phyloP scores from a whole-genome alignment of 805 yeast species.

The Teunomyces funiuensis region DNA sequence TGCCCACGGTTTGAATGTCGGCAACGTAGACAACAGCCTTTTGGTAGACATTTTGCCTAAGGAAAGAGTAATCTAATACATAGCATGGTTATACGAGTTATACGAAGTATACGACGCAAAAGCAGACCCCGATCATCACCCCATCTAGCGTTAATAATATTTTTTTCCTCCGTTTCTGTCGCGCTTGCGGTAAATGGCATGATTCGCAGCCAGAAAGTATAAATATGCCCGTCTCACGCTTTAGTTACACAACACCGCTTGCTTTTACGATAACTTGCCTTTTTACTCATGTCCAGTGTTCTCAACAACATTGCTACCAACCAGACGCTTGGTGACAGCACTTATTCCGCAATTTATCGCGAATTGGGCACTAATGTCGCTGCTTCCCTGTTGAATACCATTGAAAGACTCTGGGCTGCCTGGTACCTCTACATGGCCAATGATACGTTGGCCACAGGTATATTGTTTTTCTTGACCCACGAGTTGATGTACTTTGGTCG shows the following conservation, averaged over 20 bases:
- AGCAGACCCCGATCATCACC: constrained; percentile 5
- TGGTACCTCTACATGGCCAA: constrained; percentile 55
- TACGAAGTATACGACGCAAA: constrained; percentile 5
- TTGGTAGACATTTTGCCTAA: constrained; percentile 64
- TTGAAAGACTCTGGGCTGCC: constrained; percentile 55
- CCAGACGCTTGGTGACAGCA: background rate
- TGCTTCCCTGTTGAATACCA: constrained; percentile 24
- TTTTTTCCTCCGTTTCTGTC: background rate
- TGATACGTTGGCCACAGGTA: constrained; percentile 58
- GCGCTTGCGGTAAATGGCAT: constrained; percentile 3
- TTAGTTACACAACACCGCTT: background rate
- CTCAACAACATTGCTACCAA: constrained; percentile 3
- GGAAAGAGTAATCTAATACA: constrained; percentile 53
- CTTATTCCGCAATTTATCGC: background rate
- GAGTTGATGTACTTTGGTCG: constrained; percentile 60
- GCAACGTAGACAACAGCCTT: constrained; percentile 47
- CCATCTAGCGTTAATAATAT: constrained; percentile 4
- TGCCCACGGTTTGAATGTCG: constrained; percentile 39
- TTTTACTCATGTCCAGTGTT: background rate
- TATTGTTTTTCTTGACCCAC: constrained; percentile 53
- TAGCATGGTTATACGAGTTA: constrained; percentile 5
- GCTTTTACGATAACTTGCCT: background rate
- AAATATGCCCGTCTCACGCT: background rate
- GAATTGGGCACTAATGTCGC: constrained; percentile 2
- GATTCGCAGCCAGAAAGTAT: constrained; percentile 7